Evolutionary conservation across 2,329 filamentous ascomycete genomes (phyloP).

Genomic region (Fusarium proliferatum): DNA sequence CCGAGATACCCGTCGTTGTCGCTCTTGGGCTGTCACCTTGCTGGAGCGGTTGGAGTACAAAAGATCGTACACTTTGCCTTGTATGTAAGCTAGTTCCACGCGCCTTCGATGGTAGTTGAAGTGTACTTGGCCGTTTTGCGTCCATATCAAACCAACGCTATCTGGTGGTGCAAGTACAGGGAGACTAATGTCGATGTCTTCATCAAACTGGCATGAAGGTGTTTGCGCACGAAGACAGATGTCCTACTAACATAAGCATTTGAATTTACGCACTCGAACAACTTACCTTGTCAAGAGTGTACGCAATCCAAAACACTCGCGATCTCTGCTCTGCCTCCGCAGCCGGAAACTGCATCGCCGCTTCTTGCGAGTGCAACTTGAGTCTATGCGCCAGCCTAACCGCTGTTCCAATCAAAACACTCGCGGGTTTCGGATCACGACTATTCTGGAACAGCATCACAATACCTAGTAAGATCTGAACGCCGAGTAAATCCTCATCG

Average conservation of each 20-base stretch:
- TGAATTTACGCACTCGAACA: accelerated
- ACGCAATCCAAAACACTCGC: slow-evolving; percentile 56
- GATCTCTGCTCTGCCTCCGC: slow-evolving; percentile 50
- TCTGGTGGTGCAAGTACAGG: slow-evolving; percentile 47
- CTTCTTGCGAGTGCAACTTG: slow-evolving; percentile 48
- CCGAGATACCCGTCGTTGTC: slow-evolving; percentile 44
- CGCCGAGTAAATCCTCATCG: slow-evolving; percentile 52
- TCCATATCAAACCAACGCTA: slow-evolving; percentile 49
- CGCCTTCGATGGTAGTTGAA: slow-evolving; percentile 55
- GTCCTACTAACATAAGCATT: slow-evolving; percentile 29
- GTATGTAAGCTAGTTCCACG: slow-evolving; percentile 54
- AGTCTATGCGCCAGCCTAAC: slow-evolving; percentile 53
- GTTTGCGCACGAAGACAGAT: slow-evolving; percentile 52
- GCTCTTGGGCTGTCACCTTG: slow-evolving; percentile 46
- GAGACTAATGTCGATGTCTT: slow-evolving; percentile 55
- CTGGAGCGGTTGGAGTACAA: slow-evolving; percentile 49
- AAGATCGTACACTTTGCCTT: slow-evolving; percentile 56
- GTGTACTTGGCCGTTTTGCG: slow-evolving; percentile 47
- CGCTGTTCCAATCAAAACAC: slow-evolving; percentile 53
- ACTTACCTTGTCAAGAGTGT: slow-evolving; percentile 54
- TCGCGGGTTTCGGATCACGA: slow-evolving; percentile 51
- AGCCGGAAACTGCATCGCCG: slow-evolving; percentile 38
- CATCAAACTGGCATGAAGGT: slow-evolving; percentile 54
- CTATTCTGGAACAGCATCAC: slow-evolving; percentile 53
- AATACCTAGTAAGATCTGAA: slow-evolving; percentile 54